Percentiles rank a stretch among this genome's conserved stretches.
These are phyloP conservation scores for Aquilaria yunnanensis DNA, from an alignment of 345 rosid species.

Conservation along the genomic window DNA sequence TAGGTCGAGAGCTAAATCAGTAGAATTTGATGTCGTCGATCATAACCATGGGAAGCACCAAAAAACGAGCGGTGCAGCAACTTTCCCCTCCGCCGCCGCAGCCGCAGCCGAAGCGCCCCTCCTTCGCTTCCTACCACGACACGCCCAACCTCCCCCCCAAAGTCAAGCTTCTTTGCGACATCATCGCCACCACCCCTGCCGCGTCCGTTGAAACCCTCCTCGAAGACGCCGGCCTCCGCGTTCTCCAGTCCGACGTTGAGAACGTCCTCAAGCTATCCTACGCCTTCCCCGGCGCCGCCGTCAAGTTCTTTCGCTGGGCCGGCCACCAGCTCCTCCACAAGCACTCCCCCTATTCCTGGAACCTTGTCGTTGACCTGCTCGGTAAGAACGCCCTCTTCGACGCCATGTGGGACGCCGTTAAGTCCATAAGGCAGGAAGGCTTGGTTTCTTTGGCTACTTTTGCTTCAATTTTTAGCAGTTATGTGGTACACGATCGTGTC, in stretches of 20 bases:
- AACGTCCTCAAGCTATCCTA: constrained; percentile 50
- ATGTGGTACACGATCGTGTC: constrained; percentile 30
- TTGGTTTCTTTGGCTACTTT: constrained; percentile 55
- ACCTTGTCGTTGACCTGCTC: constrained; percentile 55
- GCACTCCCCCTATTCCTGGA: constrained; percentile 66
- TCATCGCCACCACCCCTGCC: constrained; percentile 44
- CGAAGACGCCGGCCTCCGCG: constrained; percentile 31
- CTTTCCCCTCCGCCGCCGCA: not conserved
- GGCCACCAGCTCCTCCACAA: constrained; percentile 34
- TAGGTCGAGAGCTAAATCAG: too few species aligned
- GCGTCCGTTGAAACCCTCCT: constrained; percentile 33
- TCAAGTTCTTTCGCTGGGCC: constrained; percentile 66
- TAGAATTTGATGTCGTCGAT: too few species aligned
- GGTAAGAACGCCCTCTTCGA: constrained; percentile 52
- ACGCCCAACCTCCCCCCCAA: constrained; percentile 31
- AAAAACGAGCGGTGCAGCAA: too few species aligned
- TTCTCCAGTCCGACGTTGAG: constrained; percentile 40
- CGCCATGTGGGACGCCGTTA: constrained; percentile 68
- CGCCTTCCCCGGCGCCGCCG: constrained; percentile 43
- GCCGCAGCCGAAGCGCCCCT: constrained; percentile 12
- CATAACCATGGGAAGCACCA: too few species aligned
- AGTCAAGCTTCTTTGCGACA: constrained; percentile 35
- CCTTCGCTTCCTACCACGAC: constrained; percentile 33
- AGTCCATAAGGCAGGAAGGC: constrained; percentile 39
- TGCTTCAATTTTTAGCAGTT: constrained; percentile 59